phyloP scores from a whole-genome alignment of 306 rosid genomes.

The Ormosia semicastrata region DNA sequence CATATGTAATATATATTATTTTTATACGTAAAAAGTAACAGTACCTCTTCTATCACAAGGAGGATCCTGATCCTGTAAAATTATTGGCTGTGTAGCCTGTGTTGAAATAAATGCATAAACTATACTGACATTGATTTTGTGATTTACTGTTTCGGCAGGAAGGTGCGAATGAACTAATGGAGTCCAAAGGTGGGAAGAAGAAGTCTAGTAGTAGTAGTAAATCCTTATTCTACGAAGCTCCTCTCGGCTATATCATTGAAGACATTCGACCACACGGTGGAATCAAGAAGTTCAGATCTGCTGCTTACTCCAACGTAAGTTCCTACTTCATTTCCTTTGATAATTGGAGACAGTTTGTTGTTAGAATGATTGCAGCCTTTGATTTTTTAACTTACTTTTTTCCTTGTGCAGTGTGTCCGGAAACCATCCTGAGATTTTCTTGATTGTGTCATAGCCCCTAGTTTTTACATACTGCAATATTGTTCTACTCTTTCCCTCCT shows the following conservation, averaged over 20 bases:
- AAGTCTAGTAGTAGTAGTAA: constrained; percentile 60
- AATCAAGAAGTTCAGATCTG: constrained; percentile 77
- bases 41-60: too few relatives aligned
- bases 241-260: constrained; percentile 77
- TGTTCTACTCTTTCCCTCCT: not conserved
- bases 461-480: not conserved
- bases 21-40: too few relatives aligned
- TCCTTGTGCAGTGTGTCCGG: constrained; percentile 46
- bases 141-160: not conserved
- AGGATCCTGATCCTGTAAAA: too few relatives aligned
- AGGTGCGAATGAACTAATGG: constrained; percentile 63
- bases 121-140: not conserved
- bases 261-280: constrained; percentile 75
- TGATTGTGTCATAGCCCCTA: not conserved
- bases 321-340: not conserved
- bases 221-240: constrained; percentile 62
- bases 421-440: not conserved
- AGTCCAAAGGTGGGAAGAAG: constrained; percentile 71
- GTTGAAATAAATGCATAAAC: not conserved
- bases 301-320: constrained; percentile 80
- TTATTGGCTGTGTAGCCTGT: not conserved
- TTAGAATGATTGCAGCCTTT: not conserved
- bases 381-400: not conserved
- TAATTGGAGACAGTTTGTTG: not conserved
- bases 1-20: too few relatives aligned